Base-by-base conservation (phyloP, 345 rosid genomes). In the Theobroma cacao region DNA sequence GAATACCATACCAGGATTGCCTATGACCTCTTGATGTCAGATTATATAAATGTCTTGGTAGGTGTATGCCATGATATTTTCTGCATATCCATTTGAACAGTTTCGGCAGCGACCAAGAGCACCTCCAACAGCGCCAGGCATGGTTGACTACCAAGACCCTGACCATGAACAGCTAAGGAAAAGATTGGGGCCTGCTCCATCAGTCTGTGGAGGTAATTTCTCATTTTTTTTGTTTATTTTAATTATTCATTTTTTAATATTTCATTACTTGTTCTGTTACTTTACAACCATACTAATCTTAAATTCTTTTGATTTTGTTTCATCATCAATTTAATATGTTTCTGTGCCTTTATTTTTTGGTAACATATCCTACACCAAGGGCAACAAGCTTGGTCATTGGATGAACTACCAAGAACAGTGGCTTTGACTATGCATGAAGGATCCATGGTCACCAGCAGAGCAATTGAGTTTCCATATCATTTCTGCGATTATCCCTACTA, bases 391-490 rank as follows among this genome's bases (percentile, higher is more conserved):
- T 85, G 89, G 91, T 90, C 95, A 28, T 83, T 78, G 71, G 97
- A 94, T 77, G 94, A 92, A 82, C 88, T 94, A 79, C 98, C 98
- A 45, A 86, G 88, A 82, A 89, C 88, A 18, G 89, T 85, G 24
- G 98, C 92, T 81, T n/a, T n/a, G n/a, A n/a, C n/a, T n/a, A n/a
- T n/a, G n/a, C n/a, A n/a, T n/a, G n/a, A n/a, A n/a, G n/a, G n/a
- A n/a, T n/a, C n/a, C n/a, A n/a, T n/a, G n/a, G n/a, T n/a, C n/a
- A n/a, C n/a, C n/a, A n/a, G n/a, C 97, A 85, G n/a, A n/a, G n/a
- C n/a, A n/a, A n/a, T n/a, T 94, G 95, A 95, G 90, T 78, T 92
- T 94, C 80, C 95, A 90, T n/a, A n/a, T n/a, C n/a, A n/a, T n/a
- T n/a, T n/a, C n/a, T n/a, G n/a, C n/a, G n/a, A n/a, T n/a, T n/a